Percentiles rank a stretch among this genome's conserved stretches.
These are phyloP conservation scores for Eimeria brunetti DNA, from an alignment of 169 alveolate genomes.

Conservation along the genomic window DNA sequence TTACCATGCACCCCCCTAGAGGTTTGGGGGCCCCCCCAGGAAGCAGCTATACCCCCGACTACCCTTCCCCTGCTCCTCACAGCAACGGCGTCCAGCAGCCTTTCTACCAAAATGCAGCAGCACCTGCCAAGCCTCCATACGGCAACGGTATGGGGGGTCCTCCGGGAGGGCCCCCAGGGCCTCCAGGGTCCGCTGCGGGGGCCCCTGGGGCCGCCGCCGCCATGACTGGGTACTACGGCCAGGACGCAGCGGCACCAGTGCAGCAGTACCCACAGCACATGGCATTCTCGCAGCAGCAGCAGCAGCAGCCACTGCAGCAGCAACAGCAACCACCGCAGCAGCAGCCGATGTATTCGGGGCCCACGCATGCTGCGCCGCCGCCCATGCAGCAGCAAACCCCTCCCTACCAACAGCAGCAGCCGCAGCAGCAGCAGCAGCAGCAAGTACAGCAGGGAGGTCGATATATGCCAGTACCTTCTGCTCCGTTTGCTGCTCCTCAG, in stretches of 20 bases:
- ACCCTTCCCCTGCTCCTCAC: constrained; percentile 6
- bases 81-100: constrained; percentile 27
- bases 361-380: neutral
- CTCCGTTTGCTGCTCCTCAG: neutral
- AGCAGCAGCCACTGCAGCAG: too few species aligned
- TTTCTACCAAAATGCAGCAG: neutral
- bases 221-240: neutral
- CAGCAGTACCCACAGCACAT: constrained; percentile 15
- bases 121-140: neutral
- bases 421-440: constrained; percentile 18
- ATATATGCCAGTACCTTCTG: neutral
- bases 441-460: neutral
- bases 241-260: neutral
- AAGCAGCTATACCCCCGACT: neutral
- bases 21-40: neutral
- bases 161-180: neutral
- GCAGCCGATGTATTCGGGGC: neutral
- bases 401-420: constrained; percentile 1
- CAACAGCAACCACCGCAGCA: constrained; percentile 10
- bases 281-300: neutral
- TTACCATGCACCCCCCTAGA: constrained; percentile 15
- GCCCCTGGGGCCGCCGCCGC: neutral
- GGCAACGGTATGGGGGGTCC: neutral
- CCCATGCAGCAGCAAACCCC: constrained; percentile 49
- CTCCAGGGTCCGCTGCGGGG: constrained; percentile 11